phyloP scores from a whole-genome alignment of 768 basidiomycete genomes.

The Udeniomyces megalosporus region DNA sequence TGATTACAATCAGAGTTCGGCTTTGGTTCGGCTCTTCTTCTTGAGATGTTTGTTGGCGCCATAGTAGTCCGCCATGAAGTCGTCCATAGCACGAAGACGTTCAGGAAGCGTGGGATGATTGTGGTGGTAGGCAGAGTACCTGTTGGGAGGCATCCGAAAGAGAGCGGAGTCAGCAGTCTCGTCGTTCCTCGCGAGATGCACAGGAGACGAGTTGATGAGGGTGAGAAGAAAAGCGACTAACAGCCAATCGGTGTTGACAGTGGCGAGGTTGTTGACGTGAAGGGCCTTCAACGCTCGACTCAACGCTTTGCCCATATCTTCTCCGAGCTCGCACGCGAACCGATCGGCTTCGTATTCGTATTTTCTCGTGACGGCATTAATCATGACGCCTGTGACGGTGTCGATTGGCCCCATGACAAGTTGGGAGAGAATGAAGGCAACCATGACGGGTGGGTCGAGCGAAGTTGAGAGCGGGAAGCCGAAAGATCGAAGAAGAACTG shows the following conservation, averaged over 20 bases:
- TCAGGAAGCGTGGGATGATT: conserved; percentile 90
- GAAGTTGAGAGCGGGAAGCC: conserved; percentile 55
- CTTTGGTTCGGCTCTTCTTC: neutral
- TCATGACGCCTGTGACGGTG: conserved; percentile 48
- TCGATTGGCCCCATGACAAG: conserved; percentile 72
- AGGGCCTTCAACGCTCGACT: conserved; percentile 65
- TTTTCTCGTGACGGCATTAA: conserved; percentile 67
- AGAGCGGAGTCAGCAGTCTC: no score
- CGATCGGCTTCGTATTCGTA: conserved; percentile 90
- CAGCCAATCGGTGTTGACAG: conserved; percentile 89
- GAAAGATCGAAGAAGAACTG: conserved; percentile 61
- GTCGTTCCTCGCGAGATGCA: no score
- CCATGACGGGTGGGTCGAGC: conserved; percentile 51
- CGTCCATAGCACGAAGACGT: conserved; percentile 62
- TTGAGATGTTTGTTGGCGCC: neutral
- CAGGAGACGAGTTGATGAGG: neutral
- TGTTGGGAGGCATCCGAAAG: neutral
- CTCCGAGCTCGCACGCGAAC: conserved; percentile 45
- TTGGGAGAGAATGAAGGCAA: conserved; percentile 79
- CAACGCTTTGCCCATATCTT: conserved; percentile 71
- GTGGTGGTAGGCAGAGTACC: conserved; percentile 85
- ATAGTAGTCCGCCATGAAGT: conserved; percentile 9
- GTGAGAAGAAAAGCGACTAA: conserved; percentile 33
- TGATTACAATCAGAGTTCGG: neutral
- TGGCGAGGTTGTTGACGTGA: conserved; percentile 82